Percentiles rank a stretch among this genome's conserved stretches.
Conservation (phyloP, 2,329 filamentous ascomycete species). For the Periconia digitata region DNA sequence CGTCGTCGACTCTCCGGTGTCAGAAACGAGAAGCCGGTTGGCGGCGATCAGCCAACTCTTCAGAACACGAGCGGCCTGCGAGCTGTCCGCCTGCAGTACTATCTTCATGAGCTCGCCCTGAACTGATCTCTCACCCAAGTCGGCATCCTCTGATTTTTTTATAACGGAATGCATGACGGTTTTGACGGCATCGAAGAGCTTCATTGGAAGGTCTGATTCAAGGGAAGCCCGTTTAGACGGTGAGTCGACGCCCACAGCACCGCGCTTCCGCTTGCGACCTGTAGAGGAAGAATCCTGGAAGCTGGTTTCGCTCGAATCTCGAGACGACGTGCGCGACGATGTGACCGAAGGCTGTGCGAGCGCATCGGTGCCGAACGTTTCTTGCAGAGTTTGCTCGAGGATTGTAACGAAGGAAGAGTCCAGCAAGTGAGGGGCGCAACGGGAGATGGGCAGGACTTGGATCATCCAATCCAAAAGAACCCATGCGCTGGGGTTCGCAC, state of each 20-base stretch:
- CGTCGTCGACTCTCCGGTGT: not conserved
- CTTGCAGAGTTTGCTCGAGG: conserved; percentile 66
- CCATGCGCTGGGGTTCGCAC: conserved; percentile 54
- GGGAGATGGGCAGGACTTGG: conserved; percentile 66
- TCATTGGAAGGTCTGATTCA: conserved; percentile 10
- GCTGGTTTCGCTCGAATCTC: conserved; percentile 32
- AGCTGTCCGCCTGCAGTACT: conserved; percentile 35
- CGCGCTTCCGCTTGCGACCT: conserved; percentile 38
- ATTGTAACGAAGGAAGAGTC: conserved; percentile 69
- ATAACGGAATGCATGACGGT: conserved; percentile 23
- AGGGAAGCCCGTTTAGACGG: conserved; percentile 19
- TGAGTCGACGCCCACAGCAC: conserved; percentile 15
- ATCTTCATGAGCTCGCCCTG: conserved; percentile 40
- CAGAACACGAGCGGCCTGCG: conserved; percentile 39
- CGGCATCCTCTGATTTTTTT: conserved; percentile 14
- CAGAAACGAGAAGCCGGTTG: conserved; percentile 14
- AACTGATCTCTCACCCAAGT: conserved; percentile 19
- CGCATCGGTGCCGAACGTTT: conserved; percentile 42
- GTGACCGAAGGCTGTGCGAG: conserved; percentile 3
- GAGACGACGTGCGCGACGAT: conserved; percentile 15
- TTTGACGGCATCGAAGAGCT: conserved; percentile 27
- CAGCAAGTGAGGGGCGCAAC: conserved; percentile 69
- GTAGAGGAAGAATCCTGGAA: conserved; percentile 28
- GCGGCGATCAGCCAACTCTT: conserved; percentile 38
- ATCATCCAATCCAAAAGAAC: conserved; percentile 63